phyloP scores from a whole-genome alignment of 2,329 filamentous ascomycete species.

The Torrubiella hemipterigena region DNA sequence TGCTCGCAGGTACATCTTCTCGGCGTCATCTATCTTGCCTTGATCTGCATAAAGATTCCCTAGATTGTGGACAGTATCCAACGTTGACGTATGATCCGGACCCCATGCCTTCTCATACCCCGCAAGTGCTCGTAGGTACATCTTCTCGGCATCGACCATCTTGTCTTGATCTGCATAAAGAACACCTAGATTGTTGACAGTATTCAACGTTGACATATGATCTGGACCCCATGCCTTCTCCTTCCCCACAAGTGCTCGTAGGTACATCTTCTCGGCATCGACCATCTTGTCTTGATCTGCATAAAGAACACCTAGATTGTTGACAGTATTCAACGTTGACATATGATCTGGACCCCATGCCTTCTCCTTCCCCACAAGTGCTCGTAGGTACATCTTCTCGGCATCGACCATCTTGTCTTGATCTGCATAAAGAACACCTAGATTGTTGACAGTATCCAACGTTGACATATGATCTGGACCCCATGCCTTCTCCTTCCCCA shows the following conservation, averaged over 20 bases:
- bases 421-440: conserved; percentile 12
- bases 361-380: conserved; percentile 10
- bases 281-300: conserved; percentile 10
- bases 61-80: conserved; percentile 10
- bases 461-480: conserved; percentile 5
- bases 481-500: conserved; percentile 10
- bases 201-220: conserved; percentile 7
- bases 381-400: conserved; percentile 12
- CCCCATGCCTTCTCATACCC: conserved; percentile 10
- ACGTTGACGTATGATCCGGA: conserved; percentile 7
- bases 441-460: conserved; percentile 1
- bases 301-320: conserved; percentile 12
- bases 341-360: conserved; percentile 6
- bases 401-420: conserved; percentile 14
- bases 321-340: neutral
- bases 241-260: conserved; percentile 9
- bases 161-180: conserved; percentile 9
- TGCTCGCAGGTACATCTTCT: conserved; percentile 6
- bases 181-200: conserved; percentile 11
- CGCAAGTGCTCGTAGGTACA: conserved; percentile 5
- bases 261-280: conserved; percentile 13
- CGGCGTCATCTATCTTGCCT: conserved; percentile 6
- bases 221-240: conserved; percentile 9
- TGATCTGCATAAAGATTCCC: conserved; percentile 10
- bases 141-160: conserved; percentile 6